Evolutionary conservation across 495 filamentous ascomycete genomes (phyloP).

Genomic region (Podospora conica): DNA sequence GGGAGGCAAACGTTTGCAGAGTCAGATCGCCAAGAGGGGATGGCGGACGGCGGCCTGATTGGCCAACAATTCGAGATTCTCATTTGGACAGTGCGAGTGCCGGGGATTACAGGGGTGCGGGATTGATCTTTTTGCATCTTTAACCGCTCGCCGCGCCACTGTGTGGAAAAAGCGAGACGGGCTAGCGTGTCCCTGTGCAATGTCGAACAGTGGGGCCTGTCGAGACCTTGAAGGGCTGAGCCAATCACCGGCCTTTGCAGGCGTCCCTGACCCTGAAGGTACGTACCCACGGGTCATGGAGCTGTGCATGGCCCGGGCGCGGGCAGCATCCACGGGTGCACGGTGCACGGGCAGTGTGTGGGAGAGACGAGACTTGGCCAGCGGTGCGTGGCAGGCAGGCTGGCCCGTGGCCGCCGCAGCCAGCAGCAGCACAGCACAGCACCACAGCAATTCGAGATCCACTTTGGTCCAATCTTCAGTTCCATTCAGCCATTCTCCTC

Average conservation of each 20-base stretch:
- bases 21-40: constrained; percentile 5
- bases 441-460: constrained; percentile 29
- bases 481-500: constrained; percentile 13
- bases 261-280: constrained; percentile 1
- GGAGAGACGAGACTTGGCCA: no score
- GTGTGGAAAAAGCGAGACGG: neutral
- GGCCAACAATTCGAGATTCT: constrained; percentile 4
- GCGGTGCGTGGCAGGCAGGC: neutral
- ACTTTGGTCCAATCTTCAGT: constrained; percentile 30
- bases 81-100: neutral
- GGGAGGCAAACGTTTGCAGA: neutral
- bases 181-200: neutral
- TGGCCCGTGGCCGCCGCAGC: no score
- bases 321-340: neutral
- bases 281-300: no score
- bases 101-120: neutral
- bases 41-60: constrained; percentile 1
- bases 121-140: constrained; percentile 5
- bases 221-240: neutral
- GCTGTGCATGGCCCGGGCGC: constrained; percentile 1
- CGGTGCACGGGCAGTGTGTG: neutral
- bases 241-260: neutral
- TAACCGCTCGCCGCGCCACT: constrained; percentile 1
- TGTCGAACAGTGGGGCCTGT: neutral
- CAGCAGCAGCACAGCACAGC: constrained; percentile 1